Conservation (phyloP, 169 alveolate species). For the Ichthyophthirius multifiliis region DNA sequence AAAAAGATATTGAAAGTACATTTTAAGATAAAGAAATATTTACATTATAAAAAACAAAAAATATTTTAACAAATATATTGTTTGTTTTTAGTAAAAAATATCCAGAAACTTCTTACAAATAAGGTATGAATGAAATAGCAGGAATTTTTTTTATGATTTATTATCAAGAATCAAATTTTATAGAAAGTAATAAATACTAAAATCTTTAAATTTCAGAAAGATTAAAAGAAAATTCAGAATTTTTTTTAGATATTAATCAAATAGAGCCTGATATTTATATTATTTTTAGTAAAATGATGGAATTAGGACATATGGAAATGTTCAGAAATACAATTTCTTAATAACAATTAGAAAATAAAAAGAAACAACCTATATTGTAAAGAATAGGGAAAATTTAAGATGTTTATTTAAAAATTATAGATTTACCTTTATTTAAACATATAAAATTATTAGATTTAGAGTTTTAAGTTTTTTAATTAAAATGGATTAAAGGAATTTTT, state of each 20-base stretch:
- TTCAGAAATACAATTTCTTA: constrained; percentile 24
- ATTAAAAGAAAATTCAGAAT: constrained; percentile 11
- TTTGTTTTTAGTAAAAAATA: constrained; percentile 84
- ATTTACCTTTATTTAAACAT: constrained; percentile 70
- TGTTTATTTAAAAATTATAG: constrained; percentile 49
- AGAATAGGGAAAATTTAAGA: constrained; percentile 35
- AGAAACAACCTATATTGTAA: constrained; percentile 21
- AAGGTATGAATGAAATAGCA: constrained; percentile 61
- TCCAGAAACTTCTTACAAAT: constrained; percentile 83
- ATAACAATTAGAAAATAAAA: constrained; percentile 13
- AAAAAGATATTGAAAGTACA: constrained; percentile 72
- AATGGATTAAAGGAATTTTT: constrained; percentile 81
- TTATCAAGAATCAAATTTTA: constrained; percentile 18
- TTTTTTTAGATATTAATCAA: constrained; percentile 4
- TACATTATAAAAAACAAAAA: constrained; percentile 60
- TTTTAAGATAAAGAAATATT: constrained; percentile 78
- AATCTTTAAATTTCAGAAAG: not conserved
- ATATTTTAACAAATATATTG: constrained; percentile 69
- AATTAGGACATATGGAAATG: constrained; percentile 37
- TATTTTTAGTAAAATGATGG: constrained; percentile 23
- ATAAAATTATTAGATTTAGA: constrained; percentile 64
- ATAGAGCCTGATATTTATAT: constrained; percentile 42
- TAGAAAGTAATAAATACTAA: not conserved
- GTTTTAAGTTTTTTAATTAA: constrained; percentile 76
- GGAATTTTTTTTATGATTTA: constrained; percentile 28